Base-by-base conservation (phyloP, 2,329 filamentous ascomycete genomes). In the Phialocephala sp. region DNA sequence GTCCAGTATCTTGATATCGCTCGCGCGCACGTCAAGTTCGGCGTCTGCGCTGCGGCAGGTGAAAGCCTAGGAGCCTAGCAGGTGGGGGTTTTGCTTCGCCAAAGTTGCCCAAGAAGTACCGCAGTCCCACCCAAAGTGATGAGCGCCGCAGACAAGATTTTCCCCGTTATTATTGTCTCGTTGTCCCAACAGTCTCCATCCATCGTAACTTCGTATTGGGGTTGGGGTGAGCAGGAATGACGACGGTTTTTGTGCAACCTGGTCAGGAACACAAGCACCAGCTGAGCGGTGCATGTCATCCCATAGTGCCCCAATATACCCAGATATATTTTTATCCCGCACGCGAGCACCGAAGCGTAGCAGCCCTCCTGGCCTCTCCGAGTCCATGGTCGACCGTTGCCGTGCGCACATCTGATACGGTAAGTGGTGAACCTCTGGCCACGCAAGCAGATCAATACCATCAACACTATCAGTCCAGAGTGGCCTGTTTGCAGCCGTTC, bases 381-480 rank as follows among this genome's bases (percentile, higher is more conserved):
- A 35, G 22, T 5, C 50, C 50, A 54, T 54, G 50, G 50, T 22
- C 18, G 43, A 47, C 43, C 9, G 37, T 22, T 50, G 20, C n/a
- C 45, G n/a, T 18, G 9, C 32, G 43, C 5, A 18, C 50, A 54
- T 54, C 24, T 54, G 50, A 54, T 54, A 35, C 50, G 6, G 27
- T 32, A 32, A 6, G 27, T 32, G 27, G 27, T 32, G 27, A 6
- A 6, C 27, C 27, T 32, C 27, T n/a, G 22, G n/a, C 45, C 35
- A 58, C 47, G 56, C 39, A 45, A 41, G 58, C 50, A 55, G 39
- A 22, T 65, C n/a, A n/a, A n/a, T n/a, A n/a, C n/a, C n/a, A n/a
- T n/a, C n/a, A n/a, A n/a, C n/a, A n/a, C n/a, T n/a, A n/a, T n/a
- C 45, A 61, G 59, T 54, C 56, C 60, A 56, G 45, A 58, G 59